A percentile compares a stretch with the other conserved stretches of the same genome.
These are phyloP conservation scores for Naganishia albida DNA, from an alignment of 1,284 basidiomycete genomes.

Conservation along the genomic window DNA sequence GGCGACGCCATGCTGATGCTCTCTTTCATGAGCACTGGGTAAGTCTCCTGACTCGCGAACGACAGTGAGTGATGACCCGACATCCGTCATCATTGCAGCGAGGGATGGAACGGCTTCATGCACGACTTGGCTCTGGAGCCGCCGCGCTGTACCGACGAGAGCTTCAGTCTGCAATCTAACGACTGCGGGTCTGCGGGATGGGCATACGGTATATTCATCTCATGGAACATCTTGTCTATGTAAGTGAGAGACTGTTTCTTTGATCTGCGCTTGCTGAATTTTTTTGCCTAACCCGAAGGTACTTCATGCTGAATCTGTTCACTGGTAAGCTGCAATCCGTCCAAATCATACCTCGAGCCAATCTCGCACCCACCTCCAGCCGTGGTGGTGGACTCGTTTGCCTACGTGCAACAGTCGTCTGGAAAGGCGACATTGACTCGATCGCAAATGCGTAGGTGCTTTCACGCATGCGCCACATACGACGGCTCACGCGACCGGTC, in stretches of 20 bases:
- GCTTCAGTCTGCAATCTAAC: conserved; percentile 63
- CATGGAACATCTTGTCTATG: conserved; percentile 97
- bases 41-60: conserved; percentile 29
- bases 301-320: conserved; percentile 93
- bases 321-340: conserved; percentile 63
- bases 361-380: conserved; percentile 53
- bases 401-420: conserved; percentile 85
- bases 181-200: conserved; percentile 88
- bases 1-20: conserved; percentile 83
- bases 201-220: conserved; percentile 87
- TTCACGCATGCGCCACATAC: neutral
- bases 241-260: conserved; percentile 53
- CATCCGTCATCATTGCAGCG: conserved; percentile 75
- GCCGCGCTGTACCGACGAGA: conserved; percentile 73
- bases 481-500: neutral
- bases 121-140: conserved; percentile 80
- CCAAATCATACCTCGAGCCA: neutral
- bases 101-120: conserved; percentile 95
- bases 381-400: conserved; percentile 96
- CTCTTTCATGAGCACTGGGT: conserved; percentile 60
- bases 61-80: conserved; percentile 15
- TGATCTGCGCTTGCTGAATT: conserved; percentile 2
- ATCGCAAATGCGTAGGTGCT: conserved; percentile 72
- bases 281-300: conserved; percentile 59
- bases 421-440: conserved; percentile 80